These are phyloP conservation scores for Hypoxylon sp. DNA, from an alignment of 2,329 filamentous ascomycete genomes.

Conservation along the genomic window DNA sequence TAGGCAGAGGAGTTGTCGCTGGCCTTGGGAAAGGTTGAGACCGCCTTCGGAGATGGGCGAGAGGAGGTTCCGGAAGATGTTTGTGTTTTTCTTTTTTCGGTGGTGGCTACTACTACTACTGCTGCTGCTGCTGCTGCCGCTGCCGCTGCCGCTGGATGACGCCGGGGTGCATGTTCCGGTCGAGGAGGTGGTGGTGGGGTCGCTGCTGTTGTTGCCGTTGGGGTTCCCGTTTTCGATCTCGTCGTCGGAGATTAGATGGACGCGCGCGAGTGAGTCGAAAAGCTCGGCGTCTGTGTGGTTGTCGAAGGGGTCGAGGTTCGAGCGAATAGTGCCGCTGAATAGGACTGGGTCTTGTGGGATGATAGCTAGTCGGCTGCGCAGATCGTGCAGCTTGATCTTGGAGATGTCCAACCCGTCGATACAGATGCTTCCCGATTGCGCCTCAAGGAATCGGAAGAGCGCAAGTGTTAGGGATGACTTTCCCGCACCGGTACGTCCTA, in stretches of 20 bases:
- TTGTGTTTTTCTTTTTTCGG: conserved; percentile 66
- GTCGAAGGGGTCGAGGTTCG: conserved; percentile 83
- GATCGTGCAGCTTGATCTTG: conserved; percentile 76
- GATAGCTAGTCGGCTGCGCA: conserved; percentile 82
- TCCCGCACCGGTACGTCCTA: conserved; percentile 83
- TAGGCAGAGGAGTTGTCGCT: conserved; percentile 82
- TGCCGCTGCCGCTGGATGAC: conserved; percentile 46
- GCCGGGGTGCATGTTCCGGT: conserved; percentile 58
- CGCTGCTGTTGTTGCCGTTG: too few relatives aligned
- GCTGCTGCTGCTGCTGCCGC: too few relatives aligned
- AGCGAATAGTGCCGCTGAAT: conserved; percentile 83
- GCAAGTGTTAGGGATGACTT: conserved; percentile 83
- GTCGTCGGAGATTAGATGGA: conserved; percentile 72
- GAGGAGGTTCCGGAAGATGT: conserved; percentile 74
- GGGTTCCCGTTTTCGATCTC: conserved; percentile 42
- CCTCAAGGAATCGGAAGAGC: conserved; percentile 83
- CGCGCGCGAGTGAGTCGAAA: conserved; percentile 76
- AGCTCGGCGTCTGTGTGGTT: conserved; percentile 78
- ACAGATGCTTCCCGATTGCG: conserved; percentile 73
- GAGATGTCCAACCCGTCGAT: conserved; percentile 84
- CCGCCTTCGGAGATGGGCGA: conserved; percentile 79
- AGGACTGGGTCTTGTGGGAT: conserved; percentile 86
- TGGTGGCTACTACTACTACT: too few relatives aligned
- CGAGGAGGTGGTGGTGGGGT: conserved; percentile 44
- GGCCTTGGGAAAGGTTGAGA: conserved; percentile 81